Percentiles rank a stretch among this genome's conserved stretches.
Conservation (phyloP, 2,329 filamentous ascomycete genomes). For the Colletotrichum zoysiae region DNA sequence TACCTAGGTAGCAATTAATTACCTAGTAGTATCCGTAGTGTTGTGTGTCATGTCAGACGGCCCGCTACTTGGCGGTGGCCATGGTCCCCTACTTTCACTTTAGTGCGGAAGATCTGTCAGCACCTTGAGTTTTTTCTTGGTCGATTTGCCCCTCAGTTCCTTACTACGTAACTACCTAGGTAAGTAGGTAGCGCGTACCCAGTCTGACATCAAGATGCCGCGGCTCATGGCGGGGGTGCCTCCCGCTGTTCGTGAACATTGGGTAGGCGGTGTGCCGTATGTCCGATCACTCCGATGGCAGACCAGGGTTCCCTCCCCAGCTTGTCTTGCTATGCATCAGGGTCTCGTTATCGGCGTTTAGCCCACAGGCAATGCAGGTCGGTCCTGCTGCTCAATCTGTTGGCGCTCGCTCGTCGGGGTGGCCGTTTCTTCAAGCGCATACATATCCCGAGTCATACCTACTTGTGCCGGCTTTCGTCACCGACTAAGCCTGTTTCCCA, state of each 20-base stretch:
- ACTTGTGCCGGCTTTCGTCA: too few species aligned
- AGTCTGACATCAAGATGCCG: conserved; percentile 32
- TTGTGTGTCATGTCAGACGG: background rate
- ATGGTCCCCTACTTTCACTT: background rate
- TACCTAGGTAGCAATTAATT: too few species aligned
- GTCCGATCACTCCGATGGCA: background rate
- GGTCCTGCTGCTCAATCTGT: background rate
- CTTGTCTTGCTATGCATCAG: background rate
- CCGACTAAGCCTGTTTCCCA: background rate
- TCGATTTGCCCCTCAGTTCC: conserved; percentile 27
- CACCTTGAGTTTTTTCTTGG: background rate
- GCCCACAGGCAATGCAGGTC: background rate
- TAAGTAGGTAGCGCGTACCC: too few species aligned
- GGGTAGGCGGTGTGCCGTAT: conserved; percentile 7
- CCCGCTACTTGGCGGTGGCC: background rate
- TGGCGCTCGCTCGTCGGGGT: background rate
- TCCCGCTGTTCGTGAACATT: background rate
- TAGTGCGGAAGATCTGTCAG: conserved; percentile 9
- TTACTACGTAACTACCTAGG: too few species aligned
- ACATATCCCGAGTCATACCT: conserved; percentile 31
- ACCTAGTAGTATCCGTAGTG: too few species aligned
- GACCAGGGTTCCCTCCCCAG: background rate
- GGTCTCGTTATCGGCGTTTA: conserved; percentile 16
- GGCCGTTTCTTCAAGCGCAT: conserved; percentile 4
- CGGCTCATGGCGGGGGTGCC: conserved; percentile 29